A percentile compares a stretch with the other conserved stretches of the same genome.
These are phyloP conservation scores for Leccinum pellstonianum DNA, from an alignment of 768 basidiomycete genomes.

Conservation along the genomic window DNA sequence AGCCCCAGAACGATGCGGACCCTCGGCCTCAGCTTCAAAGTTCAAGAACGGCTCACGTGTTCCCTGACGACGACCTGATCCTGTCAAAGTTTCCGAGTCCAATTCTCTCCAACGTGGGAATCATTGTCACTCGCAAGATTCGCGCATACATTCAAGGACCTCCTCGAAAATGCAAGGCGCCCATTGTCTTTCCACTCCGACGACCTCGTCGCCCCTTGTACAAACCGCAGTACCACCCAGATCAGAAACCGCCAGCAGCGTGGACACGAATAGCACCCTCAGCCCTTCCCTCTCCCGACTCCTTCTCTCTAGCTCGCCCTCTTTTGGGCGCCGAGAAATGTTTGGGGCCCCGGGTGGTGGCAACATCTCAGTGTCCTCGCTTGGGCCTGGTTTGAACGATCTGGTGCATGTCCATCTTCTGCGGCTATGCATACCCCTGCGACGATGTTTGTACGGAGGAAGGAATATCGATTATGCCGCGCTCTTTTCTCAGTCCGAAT, in stretches of 20 bases:
- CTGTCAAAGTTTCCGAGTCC: background rate
- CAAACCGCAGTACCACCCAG: background rate
- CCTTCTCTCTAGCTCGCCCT: too few species aligned
- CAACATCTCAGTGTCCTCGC: background rate
- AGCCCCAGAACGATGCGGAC: background rate
- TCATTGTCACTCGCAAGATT: slow-evolving; percentile 1
- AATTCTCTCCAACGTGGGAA: background rate
- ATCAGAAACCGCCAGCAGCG: too few species aligned
- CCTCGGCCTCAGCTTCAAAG: too few species aligned
- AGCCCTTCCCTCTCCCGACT: too few species aligned
- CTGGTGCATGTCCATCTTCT: too few species aligned
- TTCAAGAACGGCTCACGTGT: background rate
- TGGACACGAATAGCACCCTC: too few species aligned
- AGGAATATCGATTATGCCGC: background rate
- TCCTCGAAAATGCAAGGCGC: background rate
- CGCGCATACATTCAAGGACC: background rate
- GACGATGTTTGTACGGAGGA: background rate
- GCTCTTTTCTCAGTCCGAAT: background rate
- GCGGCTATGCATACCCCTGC: background rate
- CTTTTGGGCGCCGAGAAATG: slow-evolving; percentile 2
- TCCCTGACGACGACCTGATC: background rate
- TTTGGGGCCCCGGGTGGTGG: slow-evolving; percentile 4
- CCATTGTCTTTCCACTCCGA: background rate
- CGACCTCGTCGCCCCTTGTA: background rate
- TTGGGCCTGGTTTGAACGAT: background rate